Base-by-base conservation (phyloP, 169 alveolate genomes). In the Plasmodium chabaudi region DNA sequence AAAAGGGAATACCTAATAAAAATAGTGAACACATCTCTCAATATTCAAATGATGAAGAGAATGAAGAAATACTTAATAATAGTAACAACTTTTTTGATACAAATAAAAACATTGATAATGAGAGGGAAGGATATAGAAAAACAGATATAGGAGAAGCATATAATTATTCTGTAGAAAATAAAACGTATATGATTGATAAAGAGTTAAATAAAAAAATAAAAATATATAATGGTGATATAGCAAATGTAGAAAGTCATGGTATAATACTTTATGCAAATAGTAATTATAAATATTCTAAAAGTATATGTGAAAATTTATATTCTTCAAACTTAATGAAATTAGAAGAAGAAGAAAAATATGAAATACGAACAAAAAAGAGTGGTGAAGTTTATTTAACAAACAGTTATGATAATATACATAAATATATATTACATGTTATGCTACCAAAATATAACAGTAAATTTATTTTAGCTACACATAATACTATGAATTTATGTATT, bases 391-490 rank as follows among this genome's bases (percentile, higher is more conserved):
- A 63, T 49, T 13, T 75, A 42, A 75, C 88, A 12, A 75, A 46
- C 17, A 75, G 88, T 44, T 75, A 75, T 67, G 88, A 75, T 23
- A 55, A 42, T 27, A 75, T 75, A 10, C 88, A 75, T 67, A 75
- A 75, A 46, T 75, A 75, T 21, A 55, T 75, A 25, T 55, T 75
- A 5, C 88, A 75, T 25, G 74, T 63, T 2, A 63, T 75, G 88
- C 34, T 75, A 12, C 88, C 88, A 12, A 75, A 75, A 49, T 75
- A 75, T 63, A 75, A 63, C 15, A 75, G 88, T 46, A 75, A 75
- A 34, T 75, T 61, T 63, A 63, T 75, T 53, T 27, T 75, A 47
- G 88, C 88, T 2, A 75, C 88, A 6, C 75, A 75, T 44, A 75
- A 75, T n/a, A 75, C 88, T 1, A 75, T 75, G 74, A 75, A 75